Percentiles rank a stretch among this genome's conserved stretches.
Evolutionary conservation across 1,284 basidiomycete genomes (phyloP).

Genomic region (Malassezia yamatoensis): DNA sequence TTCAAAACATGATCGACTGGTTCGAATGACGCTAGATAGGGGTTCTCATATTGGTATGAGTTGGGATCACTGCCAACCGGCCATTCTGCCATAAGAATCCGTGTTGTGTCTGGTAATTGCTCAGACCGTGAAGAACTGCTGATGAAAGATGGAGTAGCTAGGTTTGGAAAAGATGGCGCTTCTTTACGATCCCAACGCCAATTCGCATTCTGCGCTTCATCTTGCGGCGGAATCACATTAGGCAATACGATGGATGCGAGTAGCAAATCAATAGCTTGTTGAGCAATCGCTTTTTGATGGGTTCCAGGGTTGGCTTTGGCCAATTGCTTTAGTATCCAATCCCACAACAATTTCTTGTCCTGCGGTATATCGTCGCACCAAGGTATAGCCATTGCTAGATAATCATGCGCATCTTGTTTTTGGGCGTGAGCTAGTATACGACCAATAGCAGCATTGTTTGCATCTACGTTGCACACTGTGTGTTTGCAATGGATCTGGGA

Average conservation of each 20-base stretch:
- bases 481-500: background rate
- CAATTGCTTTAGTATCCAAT: background rate
- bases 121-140: background rate
- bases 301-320: background rate
- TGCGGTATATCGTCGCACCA: background rate
- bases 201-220: background rate
- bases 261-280: slow-evolving; percentile 10
- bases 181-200: slow-evolving; percentile 10
- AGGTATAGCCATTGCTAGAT: background rate
- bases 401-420: background rate
- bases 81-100: slow-evolving; percentile 14
- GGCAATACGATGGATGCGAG: background rate
- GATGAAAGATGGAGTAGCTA: background rate
- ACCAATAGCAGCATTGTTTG: background rate
- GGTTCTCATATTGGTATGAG: slow-evolving; percentile 3
- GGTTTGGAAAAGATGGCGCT: background rate
- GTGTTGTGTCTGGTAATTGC: slow-evolving; percentile 6
- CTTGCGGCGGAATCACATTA: background rate
- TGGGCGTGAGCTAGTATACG: background rate
- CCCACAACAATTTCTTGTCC: background rate
- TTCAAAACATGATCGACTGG: too few species aligned
- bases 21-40: background rate
- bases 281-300: background rate
- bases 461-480: background rate
- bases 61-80: background rate